Conservation (phyloP, 1,139 yeast species). For the Hansenula lynferdii region DNA sequence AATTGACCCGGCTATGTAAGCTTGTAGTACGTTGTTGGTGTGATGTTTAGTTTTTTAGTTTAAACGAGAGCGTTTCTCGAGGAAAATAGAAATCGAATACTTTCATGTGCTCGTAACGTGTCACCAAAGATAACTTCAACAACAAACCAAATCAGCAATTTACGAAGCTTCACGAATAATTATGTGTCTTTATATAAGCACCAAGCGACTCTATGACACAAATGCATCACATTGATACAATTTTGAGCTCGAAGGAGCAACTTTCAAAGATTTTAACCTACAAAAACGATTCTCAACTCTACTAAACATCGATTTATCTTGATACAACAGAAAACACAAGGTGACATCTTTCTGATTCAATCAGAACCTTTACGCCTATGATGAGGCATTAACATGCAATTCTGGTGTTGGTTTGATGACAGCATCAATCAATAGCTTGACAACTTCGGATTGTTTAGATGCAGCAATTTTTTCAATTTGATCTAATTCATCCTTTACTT, state of each 20-base stretch:
- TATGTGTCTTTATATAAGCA: no score
- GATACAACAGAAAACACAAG: no score
- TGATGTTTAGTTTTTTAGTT: no score
- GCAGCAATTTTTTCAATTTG: constrained; percentile 59
- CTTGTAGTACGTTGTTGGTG: neutral
- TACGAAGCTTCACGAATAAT: no score
- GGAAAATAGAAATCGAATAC: neutral
- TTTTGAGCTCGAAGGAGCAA: no score
- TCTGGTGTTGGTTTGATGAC: constrained; percentile 77
- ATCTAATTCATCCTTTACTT: constrained; percentile 54
- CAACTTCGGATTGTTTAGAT: constrained; percentile 62
- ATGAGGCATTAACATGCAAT: constrained; percentile 69
- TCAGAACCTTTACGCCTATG: no score
- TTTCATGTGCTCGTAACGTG: neutral
- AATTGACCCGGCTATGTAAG: neutral
- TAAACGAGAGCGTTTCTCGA: neutral
- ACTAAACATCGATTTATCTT: neutral
- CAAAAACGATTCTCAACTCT: neutral
- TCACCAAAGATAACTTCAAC: no score
- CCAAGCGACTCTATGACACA: no score
- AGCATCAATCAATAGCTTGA: constrained; percentile 73
- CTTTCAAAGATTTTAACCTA: no score
- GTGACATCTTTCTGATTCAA: no score
- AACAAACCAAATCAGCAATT: no score
- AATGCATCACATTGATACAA: no score